Evolutionary conservation across 306 rosid genomes (phyloP).

Genomic region (Sicyos edulis): DNA sequence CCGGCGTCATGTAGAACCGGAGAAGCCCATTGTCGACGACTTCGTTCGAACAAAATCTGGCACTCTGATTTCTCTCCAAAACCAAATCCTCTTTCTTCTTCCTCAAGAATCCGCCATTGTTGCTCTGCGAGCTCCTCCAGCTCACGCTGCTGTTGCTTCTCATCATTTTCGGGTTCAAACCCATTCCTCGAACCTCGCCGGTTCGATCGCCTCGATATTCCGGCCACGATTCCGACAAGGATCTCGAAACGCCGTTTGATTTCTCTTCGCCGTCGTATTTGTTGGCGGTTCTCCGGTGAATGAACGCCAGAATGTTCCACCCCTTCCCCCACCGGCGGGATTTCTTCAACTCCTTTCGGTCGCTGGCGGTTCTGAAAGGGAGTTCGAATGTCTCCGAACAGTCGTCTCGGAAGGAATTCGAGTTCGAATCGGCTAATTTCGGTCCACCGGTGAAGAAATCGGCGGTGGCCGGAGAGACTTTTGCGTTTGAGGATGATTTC

Average conservation of each 20-base stretch:
- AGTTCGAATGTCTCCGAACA: constrained; percentile 60
- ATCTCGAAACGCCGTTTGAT: constrained; percentile 62
- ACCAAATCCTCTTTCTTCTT: constrained; percentile 70
- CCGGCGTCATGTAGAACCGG: constrained; percentile 67
- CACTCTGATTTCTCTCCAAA: constrained; percentile 80
- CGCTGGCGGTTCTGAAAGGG: constrained; percentile 52
- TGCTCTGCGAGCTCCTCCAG: constrained; percentile 64
- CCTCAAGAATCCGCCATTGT: constrained; percentile 45
- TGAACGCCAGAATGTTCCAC: constrained; percentile 83
- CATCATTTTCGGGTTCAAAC: constrained; percentile 48
- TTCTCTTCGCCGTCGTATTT: constrained; percentile 74
- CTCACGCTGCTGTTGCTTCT: constrained; percentile 90
- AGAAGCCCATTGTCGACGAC: constrained; percentile 69
- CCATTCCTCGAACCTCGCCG: constrained; percentile 34
- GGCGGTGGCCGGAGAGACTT: constrained; percentile 54
- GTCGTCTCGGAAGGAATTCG: constrained; percentile 71
- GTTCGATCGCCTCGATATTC: constrained; percentile 66
- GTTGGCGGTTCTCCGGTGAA: constrained; percentile 53
- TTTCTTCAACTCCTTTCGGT: constrained; percentile 61
- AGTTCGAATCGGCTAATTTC: constrained; percentile 59
- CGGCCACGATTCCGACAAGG: constrained; percentile 84
- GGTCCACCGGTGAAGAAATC: constrained; percentile 53
- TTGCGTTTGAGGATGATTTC: constrained; percentile 63
- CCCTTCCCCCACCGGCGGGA: constrained; percentile 78
- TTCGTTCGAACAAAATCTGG: constrained; percentile 65